Evolutionary conservation across 2,329 filamentous ascomycete genomes (phyloP), one percentile per base, ranked within the genome.

Genomic region (Didymella arachidicola): DNA sequence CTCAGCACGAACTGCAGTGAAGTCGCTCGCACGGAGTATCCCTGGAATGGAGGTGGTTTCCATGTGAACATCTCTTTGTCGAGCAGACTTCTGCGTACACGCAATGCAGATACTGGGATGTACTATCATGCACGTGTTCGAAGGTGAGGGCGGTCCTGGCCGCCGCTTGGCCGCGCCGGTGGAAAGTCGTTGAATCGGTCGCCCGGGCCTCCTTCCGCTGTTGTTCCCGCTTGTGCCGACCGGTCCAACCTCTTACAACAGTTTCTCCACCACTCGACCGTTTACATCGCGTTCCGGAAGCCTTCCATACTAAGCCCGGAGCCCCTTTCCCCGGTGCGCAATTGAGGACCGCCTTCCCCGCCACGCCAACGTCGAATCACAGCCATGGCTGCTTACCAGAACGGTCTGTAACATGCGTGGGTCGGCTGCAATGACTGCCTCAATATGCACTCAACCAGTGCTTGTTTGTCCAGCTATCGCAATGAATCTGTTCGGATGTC

Each of bases 231-330:
- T 63, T 64, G 63, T 57, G 66, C 72, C 65, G 71, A 69, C 65
- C 64, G 63, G 66, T 61, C 57, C 57, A 59, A 63, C 64, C 63
- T 65, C 58, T 66, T 56, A 60, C 63, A 36, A 69, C 71, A 73
- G 64, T 72, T 76, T 74, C 70, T 72, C 73, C 73, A 71, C 74
- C 72, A 75, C 68, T 64, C 50, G 62, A 61, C 62, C 61, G 64
- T 59, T 59, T 65, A 68, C 63, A 61, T 41, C 62, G 66, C 61
- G 29, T 58, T 58, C 64, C 51, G 54, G 53, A 53, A 65, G 64
- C 57, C 53, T 62, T 62, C 63, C 62, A 68, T 62, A 68, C 70
- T 72, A 66, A 67, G 57, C 49, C 61, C 67, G 68, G 70, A 68
- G 53, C 55, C 63, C 47, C 26, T 47, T 34, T 46, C 53, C 61